These are phyloP conservation scores for Iberis pinnata DNA, from an alignment of 345 rosid species.

Conservation along the genomic window DNA sequence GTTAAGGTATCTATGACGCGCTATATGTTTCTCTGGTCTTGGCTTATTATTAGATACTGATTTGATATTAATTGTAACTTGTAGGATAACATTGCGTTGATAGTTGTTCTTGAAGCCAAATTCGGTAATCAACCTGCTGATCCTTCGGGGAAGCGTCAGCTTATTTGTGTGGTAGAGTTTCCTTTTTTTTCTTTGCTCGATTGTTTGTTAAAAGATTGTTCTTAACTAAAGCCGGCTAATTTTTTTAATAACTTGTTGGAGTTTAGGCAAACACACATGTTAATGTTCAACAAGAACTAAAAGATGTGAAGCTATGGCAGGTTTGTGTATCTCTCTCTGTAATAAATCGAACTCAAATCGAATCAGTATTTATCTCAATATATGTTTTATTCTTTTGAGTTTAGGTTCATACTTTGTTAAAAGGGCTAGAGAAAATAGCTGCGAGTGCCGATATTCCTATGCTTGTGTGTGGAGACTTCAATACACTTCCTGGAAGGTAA, in stretches of 20 bases:
- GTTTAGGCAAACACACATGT: slow-evolving; percentile 95
- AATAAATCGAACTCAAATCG: neutral
- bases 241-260: slow-evolving; percentile 21
- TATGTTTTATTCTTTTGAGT: slow-evolving; percentile 15
- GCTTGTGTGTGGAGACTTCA: slow-evolving; percentile 98
- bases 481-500: slow-evolving; percentile 80
- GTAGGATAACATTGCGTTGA: slow-evolving; percentile 89
- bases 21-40: neutral
- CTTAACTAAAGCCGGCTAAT: slow-evolving; percentile 9
- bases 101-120: slow-evolving; percentile 87
- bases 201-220: slow-evolving; percentile 8
- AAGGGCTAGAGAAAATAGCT: slow-evolving; percentile 96
- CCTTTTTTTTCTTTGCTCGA: neutral
- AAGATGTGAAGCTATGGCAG: slow-evolving; percentile 99
- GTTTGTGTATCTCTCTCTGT: slow-evolving; percentile 28
- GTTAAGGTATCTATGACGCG: slow-evolving; percentile 49
- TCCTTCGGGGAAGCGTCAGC: slow-evolving; percentile 77
- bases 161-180: slow-evolving; percentile 81
- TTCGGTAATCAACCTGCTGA: slow-evolving; percentile 83
- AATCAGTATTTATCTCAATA: neutral
- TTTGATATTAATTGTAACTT: too few relatives aligned
- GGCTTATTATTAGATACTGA: neutral
- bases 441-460: slow-evolving; percentile 97
- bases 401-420: slow-evolving; percentile 91
- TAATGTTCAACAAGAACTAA: slow-evolving; percentile 67